Evolutionary conservation across 2,329 filamentous ascomycete genomes (phyloP), one percentile per base, ranked within the genome.

Genomic region (Aspergillus aculeatus): DNA sequence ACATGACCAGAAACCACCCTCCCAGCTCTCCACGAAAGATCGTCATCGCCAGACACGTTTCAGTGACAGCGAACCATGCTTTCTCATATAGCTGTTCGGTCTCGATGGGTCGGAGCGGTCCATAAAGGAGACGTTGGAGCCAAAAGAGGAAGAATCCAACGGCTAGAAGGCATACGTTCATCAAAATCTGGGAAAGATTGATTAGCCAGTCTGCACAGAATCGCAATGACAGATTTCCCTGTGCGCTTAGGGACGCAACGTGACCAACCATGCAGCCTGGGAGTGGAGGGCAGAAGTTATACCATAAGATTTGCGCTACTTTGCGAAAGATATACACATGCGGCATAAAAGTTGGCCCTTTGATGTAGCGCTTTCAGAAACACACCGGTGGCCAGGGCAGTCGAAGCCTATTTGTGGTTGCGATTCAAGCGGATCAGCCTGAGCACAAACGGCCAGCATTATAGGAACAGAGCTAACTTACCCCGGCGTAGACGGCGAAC

Each of bases 11-110:
- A 71, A 98, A 96, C 88, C 92, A 96, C 47, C 90, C 90, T 49
- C 95, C 94, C 19, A 99, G 87, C 74, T 98, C 93, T 64, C 97
- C 95, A 49, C 95, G 85, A 77, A 99, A 98, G 65, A 96, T 96
- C 31, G 95, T 97, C 94, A 99, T 98, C 31, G 95, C 95, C 64
- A 99, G 82, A 71, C 93, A 91, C 64, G 95, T 99, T 79, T 99
- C 95, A 50, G 94, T 96, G 47, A 98, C 91, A 44, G 95, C 94
- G 73, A 97, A 97, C 96, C 96, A 99, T 53, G 91, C 93, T 77
- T 94, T 94, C 77, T 99, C 95, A 73, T 96, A 97, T 14, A 99
- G 85, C 75, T 98, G 94, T 77, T 99, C 96, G 69, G 95, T 90
- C 80, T 99, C 95, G 80, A 96, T 91, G 26, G 92, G 89, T 66